Evolutionary conservation across 345 rosid genomes (phyloP).

Genomic region (Euphorbia lathyris): DNA sequence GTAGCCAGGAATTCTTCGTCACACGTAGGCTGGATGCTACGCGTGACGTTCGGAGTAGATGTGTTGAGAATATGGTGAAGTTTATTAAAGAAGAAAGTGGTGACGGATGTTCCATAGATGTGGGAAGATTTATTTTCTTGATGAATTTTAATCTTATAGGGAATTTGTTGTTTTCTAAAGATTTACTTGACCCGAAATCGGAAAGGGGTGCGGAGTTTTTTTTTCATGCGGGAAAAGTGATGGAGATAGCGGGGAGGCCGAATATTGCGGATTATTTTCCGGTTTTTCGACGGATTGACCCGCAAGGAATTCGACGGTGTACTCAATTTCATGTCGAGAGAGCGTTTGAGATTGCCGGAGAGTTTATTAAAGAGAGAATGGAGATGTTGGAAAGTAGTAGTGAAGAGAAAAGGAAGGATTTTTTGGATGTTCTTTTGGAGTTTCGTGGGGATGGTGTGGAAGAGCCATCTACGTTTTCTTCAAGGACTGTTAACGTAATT

Average conservation of each 20-base stretch:
- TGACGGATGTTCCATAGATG: conserved; percentile 44
- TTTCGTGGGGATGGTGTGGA: conserved; percentile 57
- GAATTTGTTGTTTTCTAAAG: conserved; percentile 63
- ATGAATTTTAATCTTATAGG: conserved; percentile 73
- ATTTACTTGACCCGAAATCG: conserved; percentile 56
- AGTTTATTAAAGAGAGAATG: conserved; percentile 55
- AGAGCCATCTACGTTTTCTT: conserved; percentile 47
- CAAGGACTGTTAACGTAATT: conserved; percentile 58
- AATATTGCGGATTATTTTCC: conserved; percentile 78
- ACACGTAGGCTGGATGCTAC: conserved; percentile 56
- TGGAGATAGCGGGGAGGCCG: conserved; percentile 77
- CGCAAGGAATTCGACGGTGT: conserved; percentile 64
- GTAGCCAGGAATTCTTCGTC: conserved; percentile 64
- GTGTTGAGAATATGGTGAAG: conserved; percentile 52
- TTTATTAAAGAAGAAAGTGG: conserved; percentile 42
- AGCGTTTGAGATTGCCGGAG: conserved; percentile 59
- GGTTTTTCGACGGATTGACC: conserved; percentile 55
- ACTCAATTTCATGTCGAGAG: conserved; percentile 57
- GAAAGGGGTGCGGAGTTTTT: conserved; percentile 57
- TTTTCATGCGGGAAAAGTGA: conserved; percentile 64
- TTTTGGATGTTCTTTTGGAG: conserved; percentile 70
- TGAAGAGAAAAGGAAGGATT: conserved; percentile 50
- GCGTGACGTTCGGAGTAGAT: conserved; percentile 40
- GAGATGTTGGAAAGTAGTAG: conserved; percentile 15
- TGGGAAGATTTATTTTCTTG: conserved; percentile 62